A percentile compares a stretch with the other conserved stretches of the same genome.
Evolutionary conservation across 495 filamentous ascomycete species (phyloP).

Genomic region (Daldinia vernicosa): DNA sequence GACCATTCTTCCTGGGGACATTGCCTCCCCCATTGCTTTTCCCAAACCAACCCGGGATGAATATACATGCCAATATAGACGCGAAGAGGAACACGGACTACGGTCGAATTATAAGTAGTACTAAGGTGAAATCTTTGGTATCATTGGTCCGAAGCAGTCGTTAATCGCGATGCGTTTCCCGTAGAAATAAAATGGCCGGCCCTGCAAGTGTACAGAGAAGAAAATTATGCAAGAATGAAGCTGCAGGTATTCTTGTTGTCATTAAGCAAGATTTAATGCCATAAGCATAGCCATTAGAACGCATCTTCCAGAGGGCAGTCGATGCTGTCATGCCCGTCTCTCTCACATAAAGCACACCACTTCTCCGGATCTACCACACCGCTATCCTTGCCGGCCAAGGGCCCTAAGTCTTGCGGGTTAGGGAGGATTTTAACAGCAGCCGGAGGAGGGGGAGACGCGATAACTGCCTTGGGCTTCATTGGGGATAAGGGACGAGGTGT

Average conservation of each 20-base stretch:
- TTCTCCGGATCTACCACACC: constrained; percentile 81
- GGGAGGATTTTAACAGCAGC: constrained; percentile 55
- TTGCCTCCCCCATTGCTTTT: constrained; percentile 1
- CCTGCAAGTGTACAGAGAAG: constrained; percentile 2
- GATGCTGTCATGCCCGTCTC: constrained; percentile 94
- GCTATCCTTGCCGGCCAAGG: constrained; percentile 82
- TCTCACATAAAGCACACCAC: constrained; percentile 98
- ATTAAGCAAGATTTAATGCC: constrained; percentile 13
- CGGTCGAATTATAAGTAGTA: constrained; percentile 28
- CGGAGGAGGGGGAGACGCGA: constrained; percentile 34
- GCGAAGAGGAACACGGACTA: constrained; percentile 20
- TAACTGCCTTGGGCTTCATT: constrained; percentile 48
- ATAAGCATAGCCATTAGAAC: constrained; percentile 51
- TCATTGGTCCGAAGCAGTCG: constrained; percentile 46
- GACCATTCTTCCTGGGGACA: constrained; percentile 8
- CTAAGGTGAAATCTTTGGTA: constrained; percentile 40
- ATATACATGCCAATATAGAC: constrained; percentile 23
- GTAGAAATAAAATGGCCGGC: constrained; percentile 25
- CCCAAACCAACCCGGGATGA: constrained; percentile 15
- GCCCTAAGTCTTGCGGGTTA: constrained; percentile 73
- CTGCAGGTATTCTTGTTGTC: constrained; percentile 8
- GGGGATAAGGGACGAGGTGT: constrained; percentile 64
- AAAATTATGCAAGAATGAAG: constrained; percentile 12
- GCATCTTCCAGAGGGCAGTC: constrained; percentile 94
- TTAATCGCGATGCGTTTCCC: constrained; percentile 30